phyloP scores from a whole-genome alignment of 768 basidiomycete genomes.

The Thelephora aurantiotincta region DNA sequence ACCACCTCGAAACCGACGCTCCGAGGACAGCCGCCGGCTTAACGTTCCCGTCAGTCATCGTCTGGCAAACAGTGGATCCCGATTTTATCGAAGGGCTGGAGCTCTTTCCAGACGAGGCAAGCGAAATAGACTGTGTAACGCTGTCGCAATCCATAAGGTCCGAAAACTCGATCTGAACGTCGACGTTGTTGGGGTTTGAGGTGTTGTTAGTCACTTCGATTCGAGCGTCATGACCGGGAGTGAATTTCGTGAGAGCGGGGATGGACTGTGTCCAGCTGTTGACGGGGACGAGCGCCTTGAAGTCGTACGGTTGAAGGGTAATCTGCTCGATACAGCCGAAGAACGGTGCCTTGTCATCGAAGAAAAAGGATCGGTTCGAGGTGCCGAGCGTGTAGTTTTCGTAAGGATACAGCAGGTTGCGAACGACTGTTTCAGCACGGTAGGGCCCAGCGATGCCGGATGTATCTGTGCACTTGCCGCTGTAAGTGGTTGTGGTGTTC shows the following conservation, averaged over 20 bases:
- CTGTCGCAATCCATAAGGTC: conserved; percentile 57
- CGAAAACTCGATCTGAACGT: conserved; percentile 73
- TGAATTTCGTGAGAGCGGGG: conserved; percentile 66
- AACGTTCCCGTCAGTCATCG: conserved; percentile 26
- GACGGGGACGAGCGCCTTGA: conserved; percentile 66
- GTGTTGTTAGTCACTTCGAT: conserved; percentile 31
- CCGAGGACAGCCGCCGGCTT: conserved; percentile 37
- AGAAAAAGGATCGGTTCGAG: conserved; percentile 50
- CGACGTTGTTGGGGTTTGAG: conserved; percentile 39
- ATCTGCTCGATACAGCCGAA: conserved; percentile 60
- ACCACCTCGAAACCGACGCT: conserved; percentile 43
- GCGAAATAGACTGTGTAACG: conserved; percentile 54
- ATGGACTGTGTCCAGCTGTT: conserved; percentile 54
- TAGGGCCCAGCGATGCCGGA: conserved; percentile 82
- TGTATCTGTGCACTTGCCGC: conserved; percentile 39
- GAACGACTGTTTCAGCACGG: conserved; percentile 37
- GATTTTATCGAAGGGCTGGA: conserved; percentile 37
- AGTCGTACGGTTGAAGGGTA: conserved; percentile 60
- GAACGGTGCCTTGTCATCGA: conserved; percentile 43
- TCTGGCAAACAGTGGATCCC: conserved; percentile 28
- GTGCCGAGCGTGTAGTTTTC: conserved; percentile 59
- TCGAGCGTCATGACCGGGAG: conserved; percentile 79
- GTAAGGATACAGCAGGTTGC: conserved; percentile 73
- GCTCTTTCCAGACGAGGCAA: conserved; percentile 57
- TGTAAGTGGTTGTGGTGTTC: conserved; percentile 56